Percentiles rank a stretch among this genome's conserved stretches.
These are phyloP conservation scores for Neltuma alba DNA, from an alignment of 306 rosid genomes.

Conservation along the genomic window DNA sequence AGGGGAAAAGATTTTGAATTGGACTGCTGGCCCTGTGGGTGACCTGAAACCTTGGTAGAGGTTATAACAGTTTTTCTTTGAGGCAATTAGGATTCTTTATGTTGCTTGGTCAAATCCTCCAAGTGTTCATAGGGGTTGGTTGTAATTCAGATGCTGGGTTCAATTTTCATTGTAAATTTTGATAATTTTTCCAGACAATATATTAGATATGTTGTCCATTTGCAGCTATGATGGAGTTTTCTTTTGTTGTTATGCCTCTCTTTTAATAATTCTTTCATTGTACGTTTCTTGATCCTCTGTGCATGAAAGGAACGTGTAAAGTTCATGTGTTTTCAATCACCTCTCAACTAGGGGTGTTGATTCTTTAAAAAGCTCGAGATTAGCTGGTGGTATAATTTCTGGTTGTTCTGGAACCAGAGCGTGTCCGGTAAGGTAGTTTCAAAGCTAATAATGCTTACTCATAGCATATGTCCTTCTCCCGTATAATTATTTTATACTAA, in stretches of 20 bases:
- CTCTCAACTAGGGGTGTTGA: not conserved
- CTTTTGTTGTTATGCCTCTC: not conserved
- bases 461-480: not conserved
- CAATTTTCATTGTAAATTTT: constrained; percentile 48
- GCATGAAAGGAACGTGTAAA: not conserved
- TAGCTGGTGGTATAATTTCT: not conserved
- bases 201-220: constrained; percentile 37
- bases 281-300: constrained; percentile 11
- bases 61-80: constrained; percentile 18
- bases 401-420: not conserved
- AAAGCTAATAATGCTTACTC: not conserved
- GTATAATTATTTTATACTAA: not conserved
- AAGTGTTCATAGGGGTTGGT: constrained; percentile 41
- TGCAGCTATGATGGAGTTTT: not conserved
- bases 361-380: not conserved
- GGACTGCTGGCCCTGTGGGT: constrained; percentile 93
- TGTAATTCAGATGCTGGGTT: constrained; percentile 41
- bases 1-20: constrained; percentile 72
- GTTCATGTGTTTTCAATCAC: constrained; percentile 1
- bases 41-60: constrained; percentile 90
- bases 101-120: constrained; percentile 37
- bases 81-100: constrained; percentile 32
- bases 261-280: constrained; percentile 5
- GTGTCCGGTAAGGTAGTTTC: not conserved
- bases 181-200: constrained; percentile 25